These are phyloP conservation scores for Monascus purpureus DNA, from an alignment of 495 filamentous ascomycete species.

Conservation along the genomic window DNA sequence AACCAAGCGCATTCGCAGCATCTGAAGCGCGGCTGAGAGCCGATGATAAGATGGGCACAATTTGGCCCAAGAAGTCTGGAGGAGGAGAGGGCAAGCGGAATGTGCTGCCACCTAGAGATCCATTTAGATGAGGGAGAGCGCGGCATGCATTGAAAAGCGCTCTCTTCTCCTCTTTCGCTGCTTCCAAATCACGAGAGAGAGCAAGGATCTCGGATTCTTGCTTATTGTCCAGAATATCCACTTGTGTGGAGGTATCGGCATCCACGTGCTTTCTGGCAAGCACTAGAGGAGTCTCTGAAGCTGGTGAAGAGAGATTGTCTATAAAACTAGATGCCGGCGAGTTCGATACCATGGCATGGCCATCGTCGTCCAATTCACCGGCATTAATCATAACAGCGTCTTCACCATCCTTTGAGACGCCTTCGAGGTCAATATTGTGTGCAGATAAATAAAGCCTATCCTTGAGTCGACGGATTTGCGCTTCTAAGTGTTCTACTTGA, in stretches of 20 bases:
- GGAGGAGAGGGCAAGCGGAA: constrained; percentile 24
- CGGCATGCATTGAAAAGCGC: constrained; percentile 28
- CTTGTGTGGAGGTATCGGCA: constrained; percentile 9
- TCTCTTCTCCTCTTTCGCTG: constrained; percentile 24
- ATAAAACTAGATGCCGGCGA: constrained; percentile 20
- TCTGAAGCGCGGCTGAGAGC: constrained; percentile 25
- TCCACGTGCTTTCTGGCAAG: constrained; percentile 3
- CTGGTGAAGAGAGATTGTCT: constrained; percentile 2
- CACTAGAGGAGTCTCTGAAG: constrained; percentile 10
- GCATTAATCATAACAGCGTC: constrained; percentile 23
- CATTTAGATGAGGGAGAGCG: constrained; percentile 15
- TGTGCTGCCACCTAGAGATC: constrained; percentile 18
- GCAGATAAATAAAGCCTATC: constrained; percentile 9
- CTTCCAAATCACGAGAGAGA: constrained; percentile 20
- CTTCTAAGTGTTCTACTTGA: constrained; percentile 9
- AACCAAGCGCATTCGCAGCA: constrained; percentile 20
- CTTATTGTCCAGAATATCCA: constrained; percentile 3
- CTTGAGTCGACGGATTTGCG: constrained; percentile 7
- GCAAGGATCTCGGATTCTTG: constrained; percentile 11
- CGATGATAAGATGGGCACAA: constrained; percentile 17
- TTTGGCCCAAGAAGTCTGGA: constrained; percentile 21
- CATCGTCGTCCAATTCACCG: constrained; percentile 11
- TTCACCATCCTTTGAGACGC: constrained; percentile 6
- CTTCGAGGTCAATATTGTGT: not conserved
- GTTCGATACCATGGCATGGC: constrained; percentile 16